Evolutionary conservation across 192 early-diverging fungal species (phyloP).

Genomic region (Coemansia umbellata): DNA sequence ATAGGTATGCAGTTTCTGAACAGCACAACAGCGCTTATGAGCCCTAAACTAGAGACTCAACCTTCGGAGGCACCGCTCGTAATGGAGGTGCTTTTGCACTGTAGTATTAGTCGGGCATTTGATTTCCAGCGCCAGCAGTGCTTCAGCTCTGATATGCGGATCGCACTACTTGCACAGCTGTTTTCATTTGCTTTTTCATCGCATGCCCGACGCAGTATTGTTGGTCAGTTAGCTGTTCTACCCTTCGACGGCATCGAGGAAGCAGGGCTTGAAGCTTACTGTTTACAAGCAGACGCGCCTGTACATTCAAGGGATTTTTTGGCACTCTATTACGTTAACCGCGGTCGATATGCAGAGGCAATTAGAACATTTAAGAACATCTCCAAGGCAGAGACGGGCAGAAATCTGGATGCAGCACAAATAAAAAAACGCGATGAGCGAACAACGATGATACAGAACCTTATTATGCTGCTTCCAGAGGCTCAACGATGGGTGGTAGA

Average conservation of each 20-base stretch:
- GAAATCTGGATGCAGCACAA: conserved; percentile 10
- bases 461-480: conserved; percentile 34
- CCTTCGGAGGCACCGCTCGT: conserved; percentile 15
- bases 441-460: conserved; percentile 27
- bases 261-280: conserved; percentile 21
- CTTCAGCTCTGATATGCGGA: conserved; percentile 14
- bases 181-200: conserved; percentile 34
- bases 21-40: conserved; percentile 34
- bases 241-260: conserved; percentile 38
- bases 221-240: conserved; percentile 25
- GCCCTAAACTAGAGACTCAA: conserved; percentile 21
- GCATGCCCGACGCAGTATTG: conserved; percentile 6
- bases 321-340: conserved; percentile 42
- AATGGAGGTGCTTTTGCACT: conserved; percentile 39
- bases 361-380: conserved; percentile 34
- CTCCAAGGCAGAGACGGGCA: conserved; percentile 8
- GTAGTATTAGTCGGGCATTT: conserved; percentile 40
- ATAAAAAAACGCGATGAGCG: conserved; percentile 34
- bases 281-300: conserved; percentile 9
- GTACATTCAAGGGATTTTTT: conserved; percentile 38
- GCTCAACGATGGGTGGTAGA: conserved; percentile 34
- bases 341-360: conserved; percentile 40
- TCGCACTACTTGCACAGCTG: conserved; percentile 37
- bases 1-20: conserved; percentile 28
- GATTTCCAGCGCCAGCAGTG: conserved; percentile 31